Conservation (phyloP, 2,329 filamentous ascomycete species). For the Sporothrix phasma region DNA sequence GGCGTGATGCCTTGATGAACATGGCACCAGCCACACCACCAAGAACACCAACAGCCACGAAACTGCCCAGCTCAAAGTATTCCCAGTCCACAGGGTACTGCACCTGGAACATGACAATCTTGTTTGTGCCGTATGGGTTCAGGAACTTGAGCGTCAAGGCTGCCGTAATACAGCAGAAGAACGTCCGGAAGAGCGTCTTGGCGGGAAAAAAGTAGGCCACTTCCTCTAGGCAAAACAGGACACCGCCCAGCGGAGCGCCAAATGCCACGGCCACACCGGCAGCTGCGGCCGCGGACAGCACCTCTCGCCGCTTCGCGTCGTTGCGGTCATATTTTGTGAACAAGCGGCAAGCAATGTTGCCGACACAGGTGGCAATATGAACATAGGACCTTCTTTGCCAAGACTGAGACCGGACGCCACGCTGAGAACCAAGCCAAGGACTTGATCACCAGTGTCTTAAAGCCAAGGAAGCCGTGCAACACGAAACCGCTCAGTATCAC, state of each 20-base stretch:
- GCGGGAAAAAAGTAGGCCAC: conserved; percentile 96
- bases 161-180: conserved; percentile 94
- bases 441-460: conserved; percentile 81
- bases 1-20: conserved; percentile 90
- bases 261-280: conserved; percentile 92
- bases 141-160: conserved; percentile 88
- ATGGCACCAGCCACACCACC: conserved; percentile 78
- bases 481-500: conserved; percentile 98
- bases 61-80: conserved; percentile 79
- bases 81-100: conserved; percentile 86
- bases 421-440: conserved; percentile 74
- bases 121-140: conserved; percentile 90
- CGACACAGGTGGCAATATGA: conserved; percentile 92
- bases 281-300: conserved; percentile 84
- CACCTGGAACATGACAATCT: conserved; percentile 95
- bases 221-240: conserved; percentile 89
- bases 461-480: conserved; percentile 84
- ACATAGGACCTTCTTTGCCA: conserved; percentile 91
- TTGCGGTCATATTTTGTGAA: conserved; percentile 91
- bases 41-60: conserved; percentile 75
- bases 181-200: conserved; percentile 93
- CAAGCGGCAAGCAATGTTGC: conserved; percentile 89
- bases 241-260: conserved; percentile 75
- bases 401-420: conserved; percentile 88
- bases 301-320: conserved; percentile 86